Percentiles rank a stretch among this genome's conserved stretches.
phyloP scores from a whole-genome alignment of 768 basidiomycete species.

The Leccinum variicolor region DNA sequence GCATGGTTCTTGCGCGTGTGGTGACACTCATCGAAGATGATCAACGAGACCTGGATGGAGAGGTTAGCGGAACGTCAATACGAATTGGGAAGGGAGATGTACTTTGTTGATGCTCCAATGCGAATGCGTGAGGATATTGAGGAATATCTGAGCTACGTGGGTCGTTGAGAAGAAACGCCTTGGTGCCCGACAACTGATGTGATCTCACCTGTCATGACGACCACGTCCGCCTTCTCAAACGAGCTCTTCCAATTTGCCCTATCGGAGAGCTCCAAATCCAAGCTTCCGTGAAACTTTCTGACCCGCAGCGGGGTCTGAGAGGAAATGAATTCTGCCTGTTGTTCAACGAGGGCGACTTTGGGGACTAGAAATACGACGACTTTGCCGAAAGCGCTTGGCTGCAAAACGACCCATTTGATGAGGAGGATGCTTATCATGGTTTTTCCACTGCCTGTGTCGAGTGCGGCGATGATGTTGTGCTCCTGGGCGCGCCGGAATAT shows the following conservation, averaged over 20 bases:
- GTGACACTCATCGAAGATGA: slow-evolving; percentile 59
- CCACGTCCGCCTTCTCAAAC: slow-evolving; percentile 64
- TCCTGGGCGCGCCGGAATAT: slow-evolving; percentile 50
- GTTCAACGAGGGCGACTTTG: slow-evolving; percentile 80
- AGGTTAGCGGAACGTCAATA: not conserved
- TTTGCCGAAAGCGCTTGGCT: slow-evolving; percentile 49
- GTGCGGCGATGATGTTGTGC: slow-evolving; percentile 53
- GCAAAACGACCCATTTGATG: slow-evolving; percentile 69
- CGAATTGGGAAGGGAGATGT: not conserved
- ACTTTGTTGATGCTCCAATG: slow-evolving; percentile 72
- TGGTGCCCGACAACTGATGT: not conserved
- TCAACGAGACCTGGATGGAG: slow-evolving; percentile 44
- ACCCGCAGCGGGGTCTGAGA: slow-evolving; percentile 66
- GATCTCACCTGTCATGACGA: slow-evolving; percentile 78
- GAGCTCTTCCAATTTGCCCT: slow-evolving; percentile 59
- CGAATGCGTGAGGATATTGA: slow-evolving; percentile 78
- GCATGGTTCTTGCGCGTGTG: slow-evolving; percentile 56
- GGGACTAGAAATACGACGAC: slow-evolving; percentile 81
- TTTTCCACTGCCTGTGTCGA: slow-evolving; percentile 62
- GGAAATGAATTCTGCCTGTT: slow-evolving; percentile 68
- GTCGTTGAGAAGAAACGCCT: slow-evolving; percentile 2
- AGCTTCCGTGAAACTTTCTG: slow-evolving; percentile 63
- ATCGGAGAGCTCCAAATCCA: slow-evolving; percentile 71
- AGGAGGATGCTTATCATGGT: slow-evolving; percentile 59
- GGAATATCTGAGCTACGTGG: slow-evolving; percentile 70